Conservation (phyloP, 2,329 filamentous ascomycete species). For the Thelonectria rubi region DNA sequence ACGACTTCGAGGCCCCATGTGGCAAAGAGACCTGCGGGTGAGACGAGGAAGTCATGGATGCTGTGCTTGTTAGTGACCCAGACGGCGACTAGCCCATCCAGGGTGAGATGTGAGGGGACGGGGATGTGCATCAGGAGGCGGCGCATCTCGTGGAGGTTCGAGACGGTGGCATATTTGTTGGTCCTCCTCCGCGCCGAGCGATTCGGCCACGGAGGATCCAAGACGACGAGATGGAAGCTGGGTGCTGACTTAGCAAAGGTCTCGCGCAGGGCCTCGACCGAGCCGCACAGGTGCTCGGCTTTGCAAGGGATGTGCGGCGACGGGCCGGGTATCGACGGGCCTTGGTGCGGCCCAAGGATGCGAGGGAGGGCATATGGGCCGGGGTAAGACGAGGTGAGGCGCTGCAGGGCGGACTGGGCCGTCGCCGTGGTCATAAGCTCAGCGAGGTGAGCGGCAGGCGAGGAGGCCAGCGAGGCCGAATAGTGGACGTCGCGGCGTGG, state of each 20-base stretch:
- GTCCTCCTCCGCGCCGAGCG: slow-evolving; percentile 72
- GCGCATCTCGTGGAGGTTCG: slow-evolving; percentile 57
- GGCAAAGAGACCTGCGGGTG: slow-evolving; percentile 66
- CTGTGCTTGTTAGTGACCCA: slow-evolving; percentile 81
- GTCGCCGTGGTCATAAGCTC: slow-evolving; percentile 63
- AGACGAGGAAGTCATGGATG: slow-evolving; percentile 63
- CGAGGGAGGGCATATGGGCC: slow-evolving; percentile 61
- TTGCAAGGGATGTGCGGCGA: slow-evolving; percentile 51
- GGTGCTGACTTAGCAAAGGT: slow-evolving; percentile 55
- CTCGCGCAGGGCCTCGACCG: slow-evolving; percentile 52
- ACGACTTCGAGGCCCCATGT: slow-evolving; percentile 71
- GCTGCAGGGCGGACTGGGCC: slow-evolving; percentile 55
- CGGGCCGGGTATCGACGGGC: slow-evolving; percentile 18
- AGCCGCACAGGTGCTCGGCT: slow-evolving; percentile 59
- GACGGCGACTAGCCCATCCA: slow-evolving; percentile 69
- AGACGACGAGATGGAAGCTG: slow-evolving; percentile 72
- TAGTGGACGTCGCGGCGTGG: slow-evolving; percentile 22
- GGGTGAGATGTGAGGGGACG: slow-evolving; percentile 62
- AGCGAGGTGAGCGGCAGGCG: slow-evolving; percentile 59
- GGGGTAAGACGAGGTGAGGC: slow-evolving; percentile 45
- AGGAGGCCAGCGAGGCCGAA: slow-evolving; percentile 43
- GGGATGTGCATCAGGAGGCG: slow-evolving; percentile 63
- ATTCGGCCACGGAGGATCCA: slow-evolving; percentile 87
- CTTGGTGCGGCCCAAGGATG: slow-evolving; percentile 30
- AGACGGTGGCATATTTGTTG: slow-evolving; percentile 58